phyloP scores from a whole-genome alignment of 2,329 filamentous ascomycete genomes.

The Diplocarpon mali region DNA sequence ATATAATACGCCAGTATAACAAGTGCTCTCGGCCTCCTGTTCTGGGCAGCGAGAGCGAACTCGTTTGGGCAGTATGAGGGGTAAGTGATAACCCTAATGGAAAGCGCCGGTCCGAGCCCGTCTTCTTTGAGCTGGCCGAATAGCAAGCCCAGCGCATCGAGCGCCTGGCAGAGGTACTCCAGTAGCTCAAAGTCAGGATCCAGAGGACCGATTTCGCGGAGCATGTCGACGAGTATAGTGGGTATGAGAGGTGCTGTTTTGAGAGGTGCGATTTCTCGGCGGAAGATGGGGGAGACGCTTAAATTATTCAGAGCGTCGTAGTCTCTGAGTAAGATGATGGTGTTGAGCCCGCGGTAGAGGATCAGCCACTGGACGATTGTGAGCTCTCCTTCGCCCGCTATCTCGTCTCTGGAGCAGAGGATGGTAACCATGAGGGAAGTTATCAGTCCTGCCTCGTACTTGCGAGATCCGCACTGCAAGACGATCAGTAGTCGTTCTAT shows the following conservation, averaged over 20 bases:
- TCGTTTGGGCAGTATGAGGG: constrained; percentile 13
- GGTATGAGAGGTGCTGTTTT: constrained; percentile 17
- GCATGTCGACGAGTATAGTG: constrained; percentile 16
- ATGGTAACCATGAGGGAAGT: constrained; percentile 22
- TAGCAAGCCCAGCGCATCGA: constrained; percentile 20
- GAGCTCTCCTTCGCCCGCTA: constrained; percentile 13
- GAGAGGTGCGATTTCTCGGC: constrained; percentile 14
- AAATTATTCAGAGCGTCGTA: constrained; percentile 1
- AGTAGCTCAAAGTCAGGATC: constrained; percentile 21
- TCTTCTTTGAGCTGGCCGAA: constrained; percentile 22
- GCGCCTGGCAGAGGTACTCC: constrained; percentile 16
- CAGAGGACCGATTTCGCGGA: constrained; percentile 13
- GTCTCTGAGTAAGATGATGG: constrained; percentile 10
- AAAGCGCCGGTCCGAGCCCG: constrained; percentile 14
- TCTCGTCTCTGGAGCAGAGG: constrained; percentile 16
- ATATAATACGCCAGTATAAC: constrained; percentile 16
- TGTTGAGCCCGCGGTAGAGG: constrained; percentile 18
- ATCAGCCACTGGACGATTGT: constrained; percentile 20
- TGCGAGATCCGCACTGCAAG: constrained; percentile 5
- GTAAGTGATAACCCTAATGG: constrained; percentile 20
- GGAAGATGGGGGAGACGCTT: constrained; percentile 18
- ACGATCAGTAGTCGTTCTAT: too few species aligned
- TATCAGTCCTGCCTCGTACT: constrained; percentile 20
- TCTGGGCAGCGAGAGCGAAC: constrained; percentile 10
- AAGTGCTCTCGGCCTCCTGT: constrained; percentile 11